These are phyloP conservation scores for Chaetoscypha palmicola DNA, from an alignment of 2,329 filamentous ascomycete genomes.

Conservation along the genomic window DNA sequence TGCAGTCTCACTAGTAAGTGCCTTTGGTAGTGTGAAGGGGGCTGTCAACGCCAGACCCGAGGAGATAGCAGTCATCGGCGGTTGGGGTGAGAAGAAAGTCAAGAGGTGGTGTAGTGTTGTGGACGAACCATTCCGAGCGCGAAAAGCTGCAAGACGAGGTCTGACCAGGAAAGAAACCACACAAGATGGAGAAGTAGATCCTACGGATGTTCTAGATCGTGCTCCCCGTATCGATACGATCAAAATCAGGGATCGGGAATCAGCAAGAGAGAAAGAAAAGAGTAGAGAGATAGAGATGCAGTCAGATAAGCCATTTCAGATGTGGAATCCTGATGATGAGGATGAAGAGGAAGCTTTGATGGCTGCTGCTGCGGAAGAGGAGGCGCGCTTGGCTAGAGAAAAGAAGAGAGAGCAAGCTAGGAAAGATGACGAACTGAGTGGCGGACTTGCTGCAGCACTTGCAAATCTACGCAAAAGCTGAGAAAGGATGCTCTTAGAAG, in stretches of 20 bases:
- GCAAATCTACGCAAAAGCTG: constrained; percentile 39
- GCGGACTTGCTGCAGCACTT: constrained; percentile 54
- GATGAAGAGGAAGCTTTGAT: constrained; percentile 44
- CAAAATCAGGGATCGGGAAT: constrained; percentile 23
- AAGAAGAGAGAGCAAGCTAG: constrained; percentile 21
- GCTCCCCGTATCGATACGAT: constrained; percentile 29
- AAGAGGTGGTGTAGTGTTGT: constrained; percentile 76
- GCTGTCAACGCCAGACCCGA: constrained; percentile 85
- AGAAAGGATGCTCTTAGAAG: too few relatives aligned
- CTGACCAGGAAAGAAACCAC: constrained; percentile 25
- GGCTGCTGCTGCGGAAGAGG: constrained; percentile 40
- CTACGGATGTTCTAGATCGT: constrained; percentile 35
- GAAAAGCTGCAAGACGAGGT: constrained; percentile 57
- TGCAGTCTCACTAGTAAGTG: constrained; percentile 80
- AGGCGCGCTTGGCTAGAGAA: constrained; percentile 30
- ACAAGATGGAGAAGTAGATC: constrained; percentile 11
- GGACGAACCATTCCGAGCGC: constrained; percentile 74
- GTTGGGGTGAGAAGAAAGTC: constrained; percentile 95
- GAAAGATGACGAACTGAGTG: constrained; percentile 42
- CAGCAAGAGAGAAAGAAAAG: constrained; percentile 7
- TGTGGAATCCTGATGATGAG: constrained; percentile 34
- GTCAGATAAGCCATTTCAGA: constrained; percentile 32
- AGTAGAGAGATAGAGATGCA: constrained; percentile 6
- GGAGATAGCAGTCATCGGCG: constrained; percentile 74
- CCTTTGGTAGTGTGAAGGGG: constrained; percentile 81